Conservation (phyloP, 2,329 filamentous ascomycete species). For the Fusarium robinianum region DNA sequence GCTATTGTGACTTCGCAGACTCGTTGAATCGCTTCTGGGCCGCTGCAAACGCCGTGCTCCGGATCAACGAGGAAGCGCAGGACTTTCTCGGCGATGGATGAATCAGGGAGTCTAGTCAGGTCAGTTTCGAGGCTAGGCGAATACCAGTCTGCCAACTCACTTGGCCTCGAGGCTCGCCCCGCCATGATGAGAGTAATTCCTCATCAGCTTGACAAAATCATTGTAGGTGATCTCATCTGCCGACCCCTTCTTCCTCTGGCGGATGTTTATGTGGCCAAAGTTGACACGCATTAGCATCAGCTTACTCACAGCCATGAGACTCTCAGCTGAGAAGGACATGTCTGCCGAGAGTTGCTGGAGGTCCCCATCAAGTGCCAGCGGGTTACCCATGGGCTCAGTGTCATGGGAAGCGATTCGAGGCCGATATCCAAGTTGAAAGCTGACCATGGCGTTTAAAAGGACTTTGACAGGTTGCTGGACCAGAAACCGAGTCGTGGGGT, state of each 20-base stretch:
- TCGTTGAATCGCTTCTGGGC: slow-evolving; percentile 12
- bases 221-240: slow-evolving; percentile 30
- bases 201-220: slow-evolving; percentile 35
- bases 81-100: slow-evolving; percentile 19
- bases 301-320: slow-evolving; percentile 33
- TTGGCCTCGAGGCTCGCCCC: slow-evolving; percentile 37
- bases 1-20: slow-evolving; percentile 30
- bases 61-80: slow-evolving; percentile 22
- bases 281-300: slow-evolving; percentile 40
- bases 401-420: slow-evolving; percentile 23
- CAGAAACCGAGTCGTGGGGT: slow-evolving; percentile 33
- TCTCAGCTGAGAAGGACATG: slow-evolving; percentile 30
- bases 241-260: slow-evolving; percentile 32
- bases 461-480: slow-evolving; percentile 34
- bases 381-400: slow-evolving; percentile 1
- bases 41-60: slow-evolving; percentile 18
- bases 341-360: slow-evolving; percentile 26
- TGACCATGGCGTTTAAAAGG: slow-evolving; percentile 21
- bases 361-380: slow-evolving; percentile 21
- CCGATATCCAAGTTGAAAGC: slow-evolving; percentile 31
- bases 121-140: slow-evolving; percentile 11
- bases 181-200: slow-evolving; percentile 37
- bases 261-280: slow-evolving; percentile 40
- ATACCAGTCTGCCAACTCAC: slow-evolving; percentile 23
- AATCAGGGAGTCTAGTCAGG: slow-evolving; percentile 20